Percentiles rank a stretch among this genome's conserved stretches.
Evolutionary conservation across 164 flowering plant species (phyloP).

Genomic region (Liriodendron chinense): DNA sequence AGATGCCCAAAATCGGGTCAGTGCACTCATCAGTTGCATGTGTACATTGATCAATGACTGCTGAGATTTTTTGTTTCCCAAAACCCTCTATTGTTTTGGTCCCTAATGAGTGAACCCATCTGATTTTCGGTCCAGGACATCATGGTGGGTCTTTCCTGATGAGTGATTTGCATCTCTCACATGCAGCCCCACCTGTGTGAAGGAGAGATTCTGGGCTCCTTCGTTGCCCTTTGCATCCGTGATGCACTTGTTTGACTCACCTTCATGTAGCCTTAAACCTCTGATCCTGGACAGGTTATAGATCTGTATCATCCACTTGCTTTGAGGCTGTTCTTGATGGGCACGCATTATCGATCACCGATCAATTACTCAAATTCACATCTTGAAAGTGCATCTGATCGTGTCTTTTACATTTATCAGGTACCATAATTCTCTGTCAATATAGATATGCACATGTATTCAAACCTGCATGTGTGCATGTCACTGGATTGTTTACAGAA

Average conservation of each 20-base stretch:
- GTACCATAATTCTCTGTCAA: conserved; percentile 26
- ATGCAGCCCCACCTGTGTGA: no score
- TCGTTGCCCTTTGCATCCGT: no score
- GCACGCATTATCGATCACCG: conserved; percentile 89
- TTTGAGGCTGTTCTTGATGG: conserved; percentile 81
- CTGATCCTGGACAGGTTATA: conserved; percentile 50
- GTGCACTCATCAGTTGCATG: background rate
- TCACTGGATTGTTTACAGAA: background rate
- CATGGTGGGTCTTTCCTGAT: no score
- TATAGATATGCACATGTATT: background rate
- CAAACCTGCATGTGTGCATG: background rate
- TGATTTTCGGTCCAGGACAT: no score
- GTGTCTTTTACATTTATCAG: conserved; percentile 90
- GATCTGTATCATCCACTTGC: conserved; percentile 93
- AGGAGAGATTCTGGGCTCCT: no score
- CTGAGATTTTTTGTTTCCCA: background rate
- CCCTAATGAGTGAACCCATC: background rate
- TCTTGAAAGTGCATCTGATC: conserved; percentile 93
- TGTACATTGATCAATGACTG: background rate
- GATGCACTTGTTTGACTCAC: no score
- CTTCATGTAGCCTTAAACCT: background rate
- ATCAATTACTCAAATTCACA: conserved; percentile 74
- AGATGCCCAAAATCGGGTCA: background rate
- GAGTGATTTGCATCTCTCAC: no score
- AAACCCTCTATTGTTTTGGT: no score